A percentile compares a stretch with the other conserved stretches of the same genome.
These are phyloP conservation scores for Fraxinus excelsior DNA, from an alignment of 257 asterid species.

Conservation along the genomic window DNA sequence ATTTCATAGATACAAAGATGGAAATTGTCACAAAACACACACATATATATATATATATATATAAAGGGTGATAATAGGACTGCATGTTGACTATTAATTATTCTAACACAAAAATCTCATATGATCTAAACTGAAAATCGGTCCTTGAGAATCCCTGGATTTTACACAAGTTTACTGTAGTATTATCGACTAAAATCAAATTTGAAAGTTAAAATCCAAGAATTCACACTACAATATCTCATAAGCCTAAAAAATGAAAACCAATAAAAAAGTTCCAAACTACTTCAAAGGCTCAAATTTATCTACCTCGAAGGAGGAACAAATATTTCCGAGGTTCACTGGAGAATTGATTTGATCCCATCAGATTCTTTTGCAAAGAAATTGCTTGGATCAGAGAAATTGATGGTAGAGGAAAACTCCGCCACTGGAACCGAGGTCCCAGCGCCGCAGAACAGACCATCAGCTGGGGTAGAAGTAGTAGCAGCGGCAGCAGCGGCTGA, in stretches of 20 bases:
- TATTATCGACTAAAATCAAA: background rate
- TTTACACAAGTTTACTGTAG: background rate
- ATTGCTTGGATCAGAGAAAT: constrained; percentile 65
- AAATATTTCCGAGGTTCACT: constrained; percentile 38
- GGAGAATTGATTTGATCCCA: constrained; percentile 52
- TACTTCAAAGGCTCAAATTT: constrained; percentile 1
- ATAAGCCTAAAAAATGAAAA: background rate
- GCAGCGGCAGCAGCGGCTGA: constrained; percentile 52
- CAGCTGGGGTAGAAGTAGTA: constrained; percentile 40
- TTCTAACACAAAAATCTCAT: background rate
- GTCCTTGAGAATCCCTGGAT: background rate
- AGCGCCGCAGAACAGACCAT: constrained; percentile 35
- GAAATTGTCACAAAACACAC: background rate
- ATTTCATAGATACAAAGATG: background rate
- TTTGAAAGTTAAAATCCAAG: background rate
- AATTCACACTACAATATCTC: background rate
- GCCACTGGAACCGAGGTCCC: constrained; percentile 36
- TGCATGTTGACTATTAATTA: background rate
- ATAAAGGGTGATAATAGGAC: background rate
- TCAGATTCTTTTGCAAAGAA: constrained; percentile 58
- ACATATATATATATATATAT: background rate
- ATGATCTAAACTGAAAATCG: background rate
- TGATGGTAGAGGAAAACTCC: constrained; percentile 55
- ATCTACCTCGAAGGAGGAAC: constrained; percentile 46
- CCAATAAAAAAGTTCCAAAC: background rate